Evolutionary conservation across 2,329 filamentous ascomycete genomes (phyloP), one percentile per base, ranked within the genome.

Genomic region (Eurotiales sp.): DNA sequence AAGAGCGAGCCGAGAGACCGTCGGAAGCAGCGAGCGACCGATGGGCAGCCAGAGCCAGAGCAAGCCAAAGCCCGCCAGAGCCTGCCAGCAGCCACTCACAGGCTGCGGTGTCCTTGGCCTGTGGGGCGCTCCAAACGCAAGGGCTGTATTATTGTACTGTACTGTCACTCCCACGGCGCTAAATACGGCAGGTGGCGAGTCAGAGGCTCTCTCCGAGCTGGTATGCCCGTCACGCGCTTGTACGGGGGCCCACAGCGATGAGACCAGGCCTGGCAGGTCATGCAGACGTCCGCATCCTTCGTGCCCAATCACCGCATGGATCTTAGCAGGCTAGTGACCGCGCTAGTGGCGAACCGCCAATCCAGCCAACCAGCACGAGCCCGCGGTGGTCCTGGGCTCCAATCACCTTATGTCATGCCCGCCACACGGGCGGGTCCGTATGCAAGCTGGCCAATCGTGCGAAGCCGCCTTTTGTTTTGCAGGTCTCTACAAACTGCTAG

Each of bases 341-440:
- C 21, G n/a, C 40, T 46, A 51, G 47, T 51, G 52, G 52, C 52
- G 29, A 54, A 42, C 42, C 47, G 19, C 23, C 27, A 15, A 51
- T 22, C n/a, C 21, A 12, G 40, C 42, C 30, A 37, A 30, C 41
- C 47, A 36, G 12, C 12, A 27, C 42, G 14, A 42, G 41, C n/a
- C 25, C 4, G 19, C 8, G 22, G 23, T 51, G 48, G 48, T 29
- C 22, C 25, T 2, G 0, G 0, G n/a, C 29, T 21, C 48, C 48
- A 51, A 51, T 51, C 3, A 45, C 32, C n/a, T 32, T 30, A 51
- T 44, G 41, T 51, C 48, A 51, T 40, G 45, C 39, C 42, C 29
- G 48, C 40, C 48, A 51, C 48, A 6, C 5, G 3, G n/a, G 41
- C 43, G 48, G 48, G 15, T 21, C 15, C 12, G 42, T 51, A 45